Evolutionary conservation across 106 monocot genomes (phyloP), one percentile per base, ranked within the genome.

Genomic region (Xerophyta viscosa): DNA sequence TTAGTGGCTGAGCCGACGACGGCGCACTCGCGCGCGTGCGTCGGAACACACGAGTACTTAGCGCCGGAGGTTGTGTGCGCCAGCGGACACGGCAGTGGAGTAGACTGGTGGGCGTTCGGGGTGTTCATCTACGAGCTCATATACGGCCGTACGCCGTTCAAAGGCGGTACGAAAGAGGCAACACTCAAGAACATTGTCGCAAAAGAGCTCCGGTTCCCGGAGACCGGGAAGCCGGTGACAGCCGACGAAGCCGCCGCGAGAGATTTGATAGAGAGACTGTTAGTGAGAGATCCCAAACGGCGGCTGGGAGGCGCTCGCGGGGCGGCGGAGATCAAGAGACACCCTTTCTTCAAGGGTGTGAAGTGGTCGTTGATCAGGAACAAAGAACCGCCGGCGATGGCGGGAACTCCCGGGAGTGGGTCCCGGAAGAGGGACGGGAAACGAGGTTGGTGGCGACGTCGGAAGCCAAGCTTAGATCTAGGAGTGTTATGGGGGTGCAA

Each of bases 71-170:
- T 92, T 24, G 54, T 79, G 15, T 46, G 51, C 37, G 58, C 78
- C 1, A 48, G 27, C 8, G 82, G 86, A 11, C 86, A 92, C 56
- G 86, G 86, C 27, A 76, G 61, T 43, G 86, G 66, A 9, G 82
- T 92, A 8, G 92, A 92, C 70, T 92, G 92, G 92, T 92, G 92
- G 92, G 92, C 92, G 3, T 92, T 86, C 41, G 92, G 92, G 3
- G 76, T 92, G 4, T 84, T 92, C 47, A 7, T 92, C 11, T 92
- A 82, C 65, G 92, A 92, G 82, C 76, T 92, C 8, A n/a, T 92
- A 2, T 82, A 76, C 29, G 92, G 86, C 3, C 58, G 79, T 24
- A 92, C 92, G 21, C 92, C 92, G 11, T 92, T 92, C 65, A 79
- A 74, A 45, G 92, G 92, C 3, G 19, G 63, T 10, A 74, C 55